Base-by-base conservation (phyloP, 2,329 filamentous ascomycete genomes). In the Hypoxylon rubiginosum region DNA sequence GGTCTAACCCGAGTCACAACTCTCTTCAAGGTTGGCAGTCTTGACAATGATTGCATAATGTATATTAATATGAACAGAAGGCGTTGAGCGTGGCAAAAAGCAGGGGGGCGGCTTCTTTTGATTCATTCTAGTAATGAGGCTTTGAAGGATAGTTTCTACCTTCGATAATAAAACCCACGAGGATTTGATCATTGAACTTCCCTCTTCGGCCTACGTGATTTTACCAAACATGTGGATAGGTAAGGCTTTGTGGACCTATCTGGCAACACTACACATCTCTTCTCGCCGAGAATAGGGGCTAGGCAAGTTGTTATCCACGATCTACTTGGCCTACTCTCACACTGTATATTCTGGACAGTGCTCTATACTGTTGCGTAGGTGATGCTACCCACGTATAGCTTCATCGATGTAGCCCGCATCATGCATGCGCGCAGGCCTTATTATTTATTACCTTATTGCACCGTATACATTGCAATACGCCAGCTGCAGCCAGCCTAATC, bases 31-130 rank as follows among this genome's bases (percentile, higher is more conserved):
- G 7, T 6, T 15, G 26, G 30, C 58, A 26, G 28, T 52, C 45
- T 46, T 45, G 50, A 26, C 34, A 28, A 39, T 52, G 57, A 52
- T 41, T 66, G 57, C 57, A 57, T 69, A 67, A 67, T 69, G 67
- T 69, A 69, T 69, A 69, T 57, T 69, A 64, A 28, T 39, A 36
- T 26, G 26, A 58, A 26, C 59, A 62, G 54, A 60, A 39, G 67
- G 64, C 67, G 64, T 69, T 62, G 26, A 26, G 30, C 50, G 24
- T 34, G 62, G 19, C 28, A 58, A 54, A 64, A 62, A 58, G 43
- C 26, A 50, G 17, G 19, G 45, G 52, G 53, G 52, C 15, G 48
- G 62, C 46, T 39, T 9, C 58, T 43, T 62, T 34, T 17, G 51
- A 50, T 32, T 17, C 30, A 26, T 53, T 21, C 13, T 48, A 26